Conservation (phyloP, 116 monocot genomes). For the Posidonia oceanica region DNA sequence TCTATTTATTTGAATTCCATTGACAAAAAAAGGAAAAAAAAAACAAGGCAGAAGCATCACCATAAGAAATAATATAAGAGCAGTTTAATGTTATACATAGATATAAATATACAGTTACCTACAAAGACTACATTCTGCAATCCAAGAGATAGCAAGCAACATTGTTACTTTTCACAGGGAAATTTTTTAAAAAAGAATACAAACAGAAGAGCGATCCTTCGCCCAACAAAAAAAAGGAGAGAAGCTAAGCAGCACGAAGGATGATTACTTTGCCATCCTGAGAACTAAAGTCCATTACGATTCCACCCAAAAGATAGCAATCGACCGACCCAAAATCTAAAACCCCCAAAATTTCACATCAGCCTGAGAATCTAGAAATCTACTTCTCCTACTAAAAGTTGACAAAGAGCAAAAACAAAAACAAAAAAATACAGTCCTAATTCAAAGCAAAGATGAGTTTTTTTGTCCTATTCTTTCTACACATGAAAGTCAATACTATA, state of each 20-base stretch:
- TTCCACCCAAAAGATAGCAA: no score
- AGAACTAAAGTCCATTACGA: background rate
- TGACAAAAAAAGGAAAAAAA: background rate
- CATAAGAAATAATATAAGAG: conserved; percentile 5
- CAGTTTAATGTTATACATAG: background rate
- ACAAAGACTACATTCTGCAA: conserved; percentile 7
- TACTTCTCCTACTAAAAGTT: no score
- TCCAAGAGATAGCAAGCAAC: conserved; percentile 3
- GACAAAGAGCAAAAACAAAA: no score
- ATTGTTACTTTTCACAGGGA: background rate
- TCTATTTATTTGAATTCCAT: conserved; percentile 6
- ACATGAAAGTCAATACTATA: no score
- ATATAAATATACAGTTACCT: background rate
- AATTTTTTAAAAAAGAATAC: background rate
- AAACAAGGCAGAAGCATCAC: background rate
- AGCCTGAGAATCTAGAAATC: no score
- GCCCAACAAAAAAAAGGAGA: background rate
- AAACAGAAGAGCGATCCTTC: no score
- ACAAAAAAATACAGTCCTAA: no score
- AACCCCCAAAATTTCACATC: no score
- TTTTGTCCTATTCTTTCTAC: no score
- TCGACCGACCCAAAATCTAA: no score
- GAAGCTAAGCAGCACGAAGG: background rate
- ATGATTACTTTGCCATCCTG: background rate
- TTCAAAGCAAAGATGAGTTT: no score